Base-by-base conservation (phyloP, 2,329 filamentous ascomycete genomes). In the Colletotrichum truncatum region DNA sequence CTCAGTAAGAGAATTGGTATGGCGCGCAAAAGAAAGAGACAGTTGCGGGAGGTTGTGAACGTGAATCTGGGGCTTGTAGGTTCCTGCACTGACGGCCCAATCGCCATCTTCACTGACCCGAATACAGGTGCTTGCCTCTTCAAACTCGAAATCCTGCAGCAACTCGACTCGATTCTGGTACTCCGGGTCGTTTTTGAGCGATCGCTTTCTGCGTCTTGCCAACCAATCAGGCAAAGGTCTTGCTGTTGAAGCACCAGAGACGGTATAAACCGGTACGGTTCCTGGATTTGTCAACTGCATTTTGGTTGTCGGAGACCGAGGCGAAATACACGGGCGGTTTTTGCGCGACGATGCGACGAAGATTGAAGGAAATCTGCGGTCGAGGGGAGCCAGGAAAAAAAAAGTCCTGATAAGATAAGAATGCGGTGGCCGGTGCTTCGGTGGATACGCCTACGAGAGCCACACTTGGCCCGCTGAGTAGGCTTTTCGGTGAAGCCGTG, bases 141-240 rank as follows among this genome's bases (percentile, higher is more conserved):
- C 94, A 73, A 99, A 98, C 75, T 97, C 94, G 77, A 99, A 99
- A 75, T 99, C 96, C 74, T 99, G 96, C 36, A 99, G 86, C 62
- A 99, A 85, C 78, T 99, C 96, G 71, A 99, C 91, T 70, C 96
- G 91, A 77, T 94, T 97, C 68, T 94, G 91, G 79, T 95, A 98
- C 75, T 98, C 95, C 66, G 92, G 85, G 75, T 98, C 95, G 70
- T 95, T 90, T 80, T 98, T 98, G 71, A 98, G 82, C 75, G 93
- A 97, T 76, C 92, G 87, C 84, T 98, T 98, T 76, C 95, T 86
- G 72, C 93, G 91, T 70, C 93, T 88, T 32, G 94, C 92, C 66
- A 99, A 91, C 94, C 96, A 99, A 80, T 99, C 96, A 66, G 96
- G 96, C 28, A 99, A 85, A 18, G 93, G 93, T 25, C 95, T 88